Evolutionary conservation across 495 filamentous ascomycete species (phyloP), one percentile per base, ranked within the genome.

Genomic region (Astrothelium macrocarpum): DNA sequence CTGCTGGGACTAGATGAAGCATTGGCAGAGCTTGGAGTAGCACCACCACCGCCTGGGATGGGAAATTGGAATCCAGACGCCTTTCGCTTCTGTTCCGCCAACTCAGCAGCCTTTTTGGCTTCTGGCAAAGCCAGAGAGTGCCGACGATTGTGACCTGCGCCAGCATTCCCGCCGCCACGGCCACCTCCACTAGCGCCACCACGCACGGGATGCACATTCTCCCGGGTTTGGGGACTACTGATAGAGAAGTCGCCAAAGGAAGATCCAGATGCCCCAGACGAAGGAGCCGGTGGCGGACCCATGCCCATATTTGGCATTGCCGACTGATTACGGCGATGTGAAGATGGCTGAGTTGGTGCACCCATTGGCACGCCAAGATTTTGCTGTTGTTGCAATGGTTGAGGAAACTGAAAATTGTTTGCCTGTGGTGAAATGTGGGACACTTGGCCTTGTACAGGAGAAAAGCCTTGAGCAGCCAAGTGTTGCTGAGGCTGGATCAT

Each of bases 321-420:
- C 71, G 94, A 97, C 75, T 96, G 93, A 80, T 97, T 97, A 76
- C 94, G 92, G 73, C 94, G 91, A 79, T 98, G 94, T 69, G 92
- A 87, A 65, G 88, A 79, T 71, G 90, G 83, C 73, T 90, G 81
- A 43, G 84, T 85, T n/a, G 89, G 87, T 59, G 87, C 80, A 68
- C 86, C 89, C 82, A 94, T 86, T 36, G 85, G 83, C 11, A 86
- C 80, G 36, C 81, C 81, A 11, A 85, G 79, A 73, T 87, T 85
- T 69, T 85, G 84, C 67, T 84, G 84, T 67, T 88, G 67, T 59
- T 67, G 66, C 23, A 60, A 34, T 29, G 71, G 70, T 65, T 70
- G 89, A 34, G 90, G 90, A 69, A 97, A 97, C 72, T 97, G 94
- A 73, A 95, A 97, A 62, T 86, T 85, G 72, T 81, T 84, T 60